These are phyloP conservation scores for Malassezia furfur DNA, from an alignment of 1,284 basidiomycete genomes.

Conservation along the genomic window DNA sequence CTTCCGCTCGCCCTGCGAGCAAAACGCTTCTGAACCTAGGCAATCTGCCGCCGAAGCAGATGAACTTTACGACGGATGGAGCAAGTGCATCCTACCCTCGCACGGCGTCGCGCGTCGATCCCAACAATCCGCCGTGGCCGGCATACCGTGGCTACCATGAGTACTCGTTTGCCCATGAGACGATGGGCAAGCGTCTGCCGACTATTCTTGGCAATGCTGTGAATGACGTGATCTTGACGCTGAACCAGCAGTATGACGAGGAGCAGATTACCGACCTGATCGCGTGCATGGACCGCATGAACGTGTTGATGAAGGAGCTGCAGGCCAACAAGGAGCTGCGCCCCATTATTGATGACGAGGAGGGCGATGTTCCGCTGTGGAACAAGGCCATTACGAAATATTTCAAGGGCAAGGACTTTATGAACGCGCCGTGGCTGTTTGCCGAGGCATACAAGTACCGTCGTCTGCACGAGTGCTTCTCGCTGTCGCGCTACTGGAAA, in stretches of 20 bases:
- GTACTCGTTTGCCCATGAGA: slow-evolving; percentile 75
- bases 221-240: slow-evolving; percentile 77
- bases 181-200: slow-evolving; percentile 81
- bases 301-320: slow-evolving; percentile 49
- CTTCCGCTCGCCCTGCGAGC: slow-evolving; percentile 43
- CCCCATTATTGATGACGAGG: slow-evolving; percentile 81
- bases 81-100: slow-evolving; percentile 6
- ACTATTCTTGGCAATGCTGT: slow-evolving; percentile 94
- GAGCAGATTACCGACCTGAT: slow-evolving; percentile 77
- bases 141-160: slow-evolving; percentile 78
- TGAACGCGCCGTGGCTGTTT: slow-evolving; percentile 58
- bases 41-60: slow-evolving; percentile 45
- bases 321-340: slow-evolving; percentile 50
- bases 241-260: slow-evolving; percentile 68
- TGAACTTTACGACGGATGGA: slow-evolving; percentile 26
- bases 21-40: slow-evolving; percentile 46
- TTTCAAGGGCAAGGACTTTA: slow-evolving; percentile 91
- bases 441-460: slow-evolving; percentile 98
- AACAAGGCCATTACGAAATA: slow-evolving; percentile 65
- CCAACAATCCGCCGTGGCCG: slow-evolving; percentile 94
- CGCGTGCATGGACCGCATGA: slow-evolving; percentile 62
- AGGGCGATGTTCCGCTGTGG: slow-evolving; percentile 89
- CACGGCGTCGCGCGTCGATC: slow-evolving; percentile 51
- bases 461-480: slow-evolving; percentile 87
- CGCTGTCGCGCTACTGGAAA: slow-evolving; percentile 79